phyloP scores from a whole-genome alignment of 495 filamentous ascomycete genomes.

The Trichocladium uniseriatum region DNA sequence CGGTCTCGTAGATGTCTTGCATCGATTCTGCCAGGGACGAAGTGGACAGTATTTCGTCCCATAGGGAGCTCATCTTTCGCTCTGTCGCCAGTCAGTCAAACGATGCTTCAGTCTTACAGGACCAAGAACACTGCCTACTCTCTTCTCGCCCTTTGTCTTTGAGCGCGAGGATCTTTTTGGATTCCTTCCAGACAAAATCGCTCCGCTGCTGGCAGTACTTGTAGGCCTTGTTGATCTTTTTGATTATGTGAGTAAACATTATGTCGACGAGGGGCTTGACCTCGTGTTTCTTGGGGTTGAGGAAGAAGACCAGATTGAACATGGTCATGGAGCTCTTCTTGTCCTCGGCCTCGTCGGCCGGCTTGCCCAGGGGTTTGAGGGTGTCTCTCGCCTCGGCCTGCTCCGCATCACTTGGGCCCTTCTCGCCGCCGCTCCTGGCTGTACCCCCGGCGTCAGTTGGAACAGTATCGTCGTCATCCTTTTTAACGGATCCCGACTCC shows the following conservation, averaged over 20 bases:
- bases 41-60: constrained; percentile 58
- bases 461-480: constrained; percentile 19
- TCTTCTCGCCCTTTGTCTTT: constrained; percentile 73
- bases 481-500: constrained; percentile 15
- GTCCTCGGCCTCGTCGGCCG: constrained; percentile 42
- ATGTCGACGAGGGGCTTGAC: constrained; percentile 63
- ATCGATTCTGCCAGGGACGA: constrained; percentile 82
- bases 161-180: constrained; percentile 62
- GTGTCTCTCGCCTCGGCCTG: constrained; percentile 33
- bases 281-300: constrained; percentile 69
- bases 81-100: constrained; percentile 25
- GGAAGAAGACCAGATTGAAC: constrained; percentile 93
- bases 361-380: constrained; percentile 27
- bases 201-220: constrained; percentile 83
- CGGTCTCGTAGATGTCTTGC: constrained; percentile 65
- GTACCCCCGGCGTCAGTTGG: constrained; percentile 13
- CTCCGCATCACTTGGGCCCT: constrained; percentile 21
- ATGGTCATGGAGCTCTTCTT: constrained; percentile 66
- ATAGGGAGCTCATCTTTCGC: constrained; percentile 46
- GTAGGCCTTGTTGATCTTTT: constrained; percentile 79
- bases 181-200: constrained; percentile 81
- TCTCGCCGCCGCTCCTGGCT: constrained; percentile 10
- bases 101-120: background rate
- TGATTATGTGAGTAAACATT: constrained; percentile 79
- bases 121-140: constrained; percentile 38